Base-by-base conservation (phyloP, 768 basidiomycete species). In the Melanogaster broomeanus region DNA sequence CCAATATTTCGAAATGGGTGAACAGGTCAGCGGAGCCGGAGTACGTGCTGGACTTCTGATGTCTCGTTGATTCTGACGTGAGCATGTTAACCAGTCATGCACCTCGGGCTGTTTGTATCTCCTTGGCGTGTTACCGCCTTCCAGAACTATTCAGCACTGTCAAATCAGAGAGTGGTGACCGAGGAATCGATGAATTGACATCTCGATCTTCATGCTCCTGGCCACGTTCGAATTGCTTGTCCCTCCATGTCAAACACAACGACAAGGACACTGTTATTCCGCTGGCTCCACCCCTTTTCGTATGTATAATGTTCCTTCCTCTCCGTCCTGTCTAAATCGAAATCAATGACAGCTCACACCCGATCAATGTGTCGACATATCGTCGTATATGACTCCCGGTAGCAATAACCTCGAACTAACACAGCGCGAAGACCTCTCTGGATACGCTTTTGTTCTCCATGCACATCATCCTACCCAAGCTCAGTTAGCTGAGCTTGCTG, bases 281-380 rank as follows among this genome's bases (percentile, higher is more conserved):
- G 1, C 61, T 67, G 16, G 57, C 58, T 5, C 71, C 71, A 12
- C 69, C 70, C 61, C 28, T 69, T 61, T 43, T 63, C 72, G 57
- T 64, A 53, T 15, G 73, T 81, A 58, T 74, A 56, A 46, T 18
- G 8, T 11, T 28, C 42, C 16, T 18, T 44, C 53, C 34, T 16
- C 27, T 41, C 16, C 24, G 42, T 46, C 19, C 12, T 31, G 21
- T 42, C 24, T 9, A 22, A 12, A 34, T 13, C 6, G 6, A 4
- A 22, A 24, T 27, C 39, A 44, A 27, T 19, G 7, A 24, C 27
- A 83, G 82, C 52, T 76, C 22, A 78, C 75, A 7, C 69, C 76
- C 1, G 74, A 83, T 40, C 73, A 70, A 52, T 66, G 78, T 16
- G 72, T 84, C 19, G 83, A 85, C 53, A 42, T 85, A 11, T 80